Base-by-base conservation (phyloP, 2,329 filamentous ascomycete genomes). In the Aspergillus udagawae region DNA sequence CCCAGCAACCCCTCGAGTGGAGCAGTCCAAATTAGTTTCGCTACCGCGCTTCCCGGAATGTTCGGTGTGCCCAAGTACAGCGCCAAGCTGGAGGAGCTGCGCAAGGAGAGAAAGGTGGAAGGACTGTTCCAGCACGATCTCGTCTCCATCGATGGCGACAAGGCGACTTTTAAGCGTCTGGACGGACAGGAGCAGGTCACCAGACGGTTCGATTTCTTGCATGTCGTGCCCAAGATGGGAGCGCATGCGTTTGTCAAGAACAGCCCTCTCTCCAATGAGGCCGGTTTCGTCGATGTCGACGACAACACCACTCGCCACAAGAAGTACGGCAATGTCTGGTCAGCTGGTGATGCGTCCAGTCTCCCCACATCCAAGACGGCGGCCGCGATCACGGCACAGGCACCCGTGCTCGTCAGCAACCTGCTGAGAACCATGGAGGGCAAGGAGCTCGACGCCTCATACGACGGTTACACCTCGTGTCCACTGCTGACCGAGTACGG, bases 11-110 rank as follows among this genome's bases (percentile, higher is more conserved):
- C 73, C 0, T 64, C 74, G 1, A 49, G 51, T 5, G 83, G 81
- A 0, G 65, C 76, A 2, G 79, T 85, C 64, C 74, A 79, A 23
- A 81, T 85, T 58, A 77, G 69, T 61, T 86, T 84, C 58, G 82
- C 83, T 4, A 85, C 83, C 0, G 83, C 77, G 0, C 72, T 83
- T 2, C 80, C 81, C 0, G 71, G 70, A 53, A 86, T 86, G 83
- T 86, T 86, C 55, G 83, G 80, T 48, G 82, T 86, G 41, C 80
- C 83, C 57, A 86, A 86, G 72, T 86, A 86, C 67, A 82, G 75
- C 65, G 78, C 77, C 28, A 75, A 73, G 52, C 77, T 86, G 1
- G 81, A 86, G 58, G 70, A 79, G 61, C 70, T 86, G 65, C 79
- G 83, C 3, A 65, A 77, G 66, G 78, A 84, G 66, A 71, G 83